These are phyloP conservation scores for Wallacemonas sp. DNA, from an alignment of 208 protist genomes.

Conservation along the genomic window DNA sequence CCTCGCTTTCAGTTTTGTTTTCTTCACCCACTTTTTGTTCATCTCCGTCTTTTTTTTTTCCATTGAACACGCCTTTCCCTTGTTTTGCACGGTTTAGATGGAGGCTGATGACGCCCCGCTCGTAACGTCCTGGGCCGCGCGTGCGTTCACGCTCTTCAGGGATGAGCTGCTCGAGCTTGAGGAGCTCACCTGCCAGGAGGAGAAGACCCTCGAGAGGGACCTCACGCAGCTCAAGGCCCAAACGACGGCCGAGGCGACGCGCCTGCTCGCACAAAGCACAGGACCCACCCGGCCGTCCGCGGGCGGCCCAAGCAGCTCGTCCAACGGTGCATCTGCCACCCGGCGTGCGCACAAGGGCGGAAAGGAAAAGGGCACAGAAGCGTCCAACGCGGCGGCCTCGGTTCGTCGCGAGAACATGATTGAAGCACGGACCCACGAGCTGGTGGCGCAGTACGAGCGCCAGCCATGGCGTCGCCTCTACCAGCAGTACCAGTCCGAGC, in stretches of 20 bases:
- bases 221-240: constrained; percentile 31
- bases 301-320: no score
- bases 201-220: constrained; percentile 20
- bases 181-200: constrained; percentile 42
- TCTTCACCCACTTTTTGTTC: no score
- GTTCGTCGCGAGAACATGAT: constrained; percentile 32
- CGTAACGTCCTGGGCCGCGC: constrained; percentile 55
- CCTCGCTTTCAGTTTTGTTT: no score
- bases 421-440: constrained; percentile 40
- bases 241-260: constrained; percentile 38
- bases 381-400: constrained; percentile 18
- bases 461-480: constrained; percentile 40
- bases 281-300: background rate
- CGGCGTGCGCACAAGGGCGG: background rate
- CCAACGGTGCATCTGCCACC: no score
- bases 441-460: constrained; percentile 33
- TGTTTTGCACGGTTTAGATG: constrained; percentile 18
- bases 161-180: constrained; percentile 64
- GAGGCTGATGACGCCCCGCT: constrained; percentile 47
- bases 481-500: constrained; percentile 35
- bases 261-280: constrained; percentile 17
- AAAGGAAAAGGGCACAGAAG: constrained; percentile 7
- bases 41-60: constrained; percentile 18
- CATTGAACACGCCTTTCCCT: constrained; percentile 11
- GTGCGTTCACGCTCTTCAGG: constrained; percentile 49